A percentile compares a stretch with the other conserved stretches of the same genome.
Conservation (phyloP, 2,329 filamentous ascomycete genomes). For the Sarocladium strictum region DNA sequence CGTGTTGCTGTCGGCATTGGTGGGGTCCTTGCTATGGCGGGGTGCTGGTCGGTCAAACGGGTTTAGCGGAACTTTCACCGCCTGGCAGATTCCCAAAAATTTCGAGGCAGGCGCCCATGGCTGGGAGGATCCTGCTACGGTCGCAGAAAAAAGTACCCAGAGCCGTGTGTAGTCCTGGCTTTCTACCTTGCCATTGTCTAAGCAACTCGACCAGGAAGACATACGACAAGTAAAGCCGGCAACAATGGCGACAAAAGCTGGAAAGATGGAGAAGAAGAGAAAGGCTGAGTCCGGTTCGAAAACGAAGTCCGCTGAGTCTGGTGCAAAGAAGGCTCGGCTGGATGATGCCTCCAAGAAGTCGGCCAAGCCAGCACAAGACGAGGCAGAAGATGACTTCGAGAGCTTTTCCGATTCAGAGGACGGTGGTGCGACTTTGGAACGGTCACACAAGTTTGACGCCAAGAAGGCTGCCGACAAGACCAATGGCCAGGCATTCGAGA, state of each 20-base stretch:
- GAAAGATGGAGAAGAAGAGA: conserved; percentile 47
- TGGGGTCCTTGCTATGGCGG: conserved; percentile 20
- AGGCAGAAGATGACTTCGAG: conserved; percentile 35
- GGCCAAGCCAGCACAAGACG: conserved; percentile 29
- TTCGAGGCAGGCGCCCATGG: conserved; percentile 5
- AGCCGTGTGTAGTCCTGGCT: neutral
- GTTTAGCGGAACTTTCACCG: conserved; percentile 25
- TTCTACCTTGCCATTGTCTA: neutral
- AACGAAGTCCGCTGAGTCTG: conserved; percentile 29
- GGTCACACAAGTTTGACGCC: conserved; percentile 29
- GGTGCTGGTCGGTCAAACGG: conserved; percentile 16
- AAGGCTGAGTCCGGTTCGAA: conserved; percentile 44
- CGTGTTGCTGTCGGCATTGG: conserved; percentile 17
- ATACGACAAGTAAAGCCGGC: neutral
- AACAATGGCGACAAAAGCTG: conserved; percentile 44
- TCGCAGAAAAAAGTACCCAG: conserved; percentile 1
- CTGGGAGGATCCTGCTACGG: conserved; percentile 6
- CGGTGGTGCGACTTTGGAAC: conserved; percentile 34
- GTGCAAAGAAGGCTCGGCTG: conserved; percentile 47
- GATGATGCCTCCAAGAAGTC: conserved; percentile 22
- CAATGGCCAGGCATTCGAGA: conserved; percentile 35
- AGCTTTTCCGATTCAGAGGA: conserved; percentile 47
- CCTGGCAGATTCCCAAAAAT: conserved; percentile 25
- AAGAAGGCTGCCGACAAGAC: conserved; percentile 20
- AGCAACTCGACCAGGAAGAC: neutral